These are phyloP conservation scores for Eucalyptus dawsonii DNA, from an alignment of 345 rosid species.

Conservation along the genomic window DNA sequence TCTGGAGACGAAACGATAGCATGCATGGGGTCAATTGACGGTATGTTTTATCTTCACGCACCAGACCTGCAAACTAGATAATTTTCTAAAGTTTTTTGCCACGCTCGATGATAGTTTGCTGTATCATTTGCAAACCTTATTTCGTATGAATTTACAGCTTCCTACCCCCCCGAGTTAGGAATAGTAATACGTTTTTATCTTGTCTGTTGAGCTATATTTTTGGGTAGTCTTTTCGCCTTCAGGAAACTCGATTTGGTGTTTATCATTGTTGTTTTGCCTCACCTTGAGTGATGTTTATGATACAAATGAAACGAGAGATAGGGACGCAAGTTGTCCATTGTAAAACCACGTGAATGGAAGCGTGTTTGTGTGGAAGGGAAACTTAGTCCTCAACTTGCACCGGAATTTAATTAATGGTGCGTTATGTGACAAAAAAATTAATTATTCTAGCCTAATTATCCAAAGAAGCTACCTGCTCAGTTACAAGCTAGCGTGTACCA, in stretches of 20 bases:
- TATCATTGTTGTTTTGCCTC: not conserved
- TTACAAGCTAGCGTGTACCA: not conserved
- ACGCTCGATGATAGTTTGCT: not conserved
- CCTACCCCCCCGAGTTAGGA: not conserved
- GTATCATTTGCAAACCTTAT: not conserved
- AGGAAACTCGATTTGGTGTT: not conserved
- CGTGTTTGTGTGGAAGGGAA: not conserved
- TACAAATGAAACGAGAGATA: not conserved
- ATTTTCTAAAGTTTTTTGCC: not conserved
- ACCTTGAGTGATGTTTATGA: not conserved
- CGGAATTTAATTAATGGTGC: not conserved
- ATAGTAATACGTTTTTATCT: not conserved
- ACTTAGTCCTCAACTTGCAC: not conserved
- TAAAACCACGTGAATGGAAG: not conserved
- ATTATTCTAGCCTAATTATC: not conserved
- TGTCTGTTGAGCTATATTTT: not conserved
- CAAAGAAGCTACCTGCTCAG: not conserved
- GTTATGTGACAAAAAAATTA: not conserved
- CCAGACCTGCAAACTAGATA: not conserved
- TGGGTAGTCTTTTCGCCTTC: not conserved
- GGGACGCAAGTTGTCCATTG: not conserved
- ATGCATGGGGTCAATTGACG: not conserved
- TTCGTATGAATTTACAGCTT: not conserved
- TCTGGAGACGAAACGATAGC: not conserved
- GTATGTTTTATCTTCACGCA: not conserved